Evolutionary conservation across 371 early-diverging fungal genomes (phyloP).

Genomic region (Capillidium rhysosporum): DNA sequence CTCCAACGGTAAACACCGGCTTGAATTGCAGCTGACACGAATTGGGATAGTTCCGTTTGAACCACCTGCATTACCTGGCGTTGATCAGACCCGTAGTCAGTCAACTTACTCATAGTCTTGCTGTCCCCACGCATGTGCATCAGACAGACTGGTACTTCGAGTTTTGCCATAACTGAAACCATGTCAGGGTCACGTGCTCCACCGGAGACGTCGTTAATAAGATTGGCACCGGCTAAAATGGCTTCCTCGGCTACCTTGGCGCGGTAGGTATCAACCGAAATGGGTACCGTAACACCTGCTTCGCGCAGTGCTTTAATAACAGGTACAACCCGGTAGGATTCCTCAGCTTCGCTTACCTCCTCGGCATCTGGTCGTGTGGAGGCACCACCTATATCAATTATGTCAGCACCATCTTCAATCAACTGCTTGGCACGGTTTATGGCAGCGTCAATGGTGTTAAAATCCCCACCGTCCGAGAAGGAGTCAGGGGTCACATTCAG

Average conservation of each 20-base stretch:
- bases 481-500: conserved; percentile 93
- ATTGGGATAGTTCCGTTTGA: conserved; percentile 32
- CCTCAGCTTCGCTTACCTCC: conserved; percentile 54
- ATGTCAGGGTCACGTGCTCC: conserved; percentile 66
- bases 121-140: conserved; percentile 97
- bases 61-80: conserved; percentile 54
- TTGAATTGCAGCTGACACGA: conserved; percentile 42
- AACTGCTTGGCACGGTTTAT: conserved; percentile 44
- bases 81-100: conserved; percentile 33
- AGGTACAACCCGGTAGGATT: conserved; percentile 68
- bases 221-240: conserved; percentile 63
- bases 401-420: conserved; percentile 68
- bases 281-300: conserved; percentile 34
- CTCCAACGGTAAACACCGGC: conserved; percentile 87
- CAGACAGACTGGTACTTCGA: conserved; percentile 64
- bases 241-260: conserved; percentile 65
- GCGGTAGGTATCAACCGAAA: conserved; percentile 88
- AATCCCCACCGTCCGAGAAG: conserved; percentile 85
- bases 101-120: conserved; percentile 62
- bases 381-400: conserved; percentile 92
- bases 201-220: conserved; percentile 91
- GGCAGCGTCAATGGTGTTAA: conserved; percentile 37
- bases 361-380: conserved; percentile 80
- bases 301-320: conserved; percentile 58
- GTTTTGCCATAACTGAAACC: conserved; percentile 52